Evolutionary conservation across 1,284 basidiomycete genomes (phyloP).

Genomic region (Puccinia coronata): DNA sequence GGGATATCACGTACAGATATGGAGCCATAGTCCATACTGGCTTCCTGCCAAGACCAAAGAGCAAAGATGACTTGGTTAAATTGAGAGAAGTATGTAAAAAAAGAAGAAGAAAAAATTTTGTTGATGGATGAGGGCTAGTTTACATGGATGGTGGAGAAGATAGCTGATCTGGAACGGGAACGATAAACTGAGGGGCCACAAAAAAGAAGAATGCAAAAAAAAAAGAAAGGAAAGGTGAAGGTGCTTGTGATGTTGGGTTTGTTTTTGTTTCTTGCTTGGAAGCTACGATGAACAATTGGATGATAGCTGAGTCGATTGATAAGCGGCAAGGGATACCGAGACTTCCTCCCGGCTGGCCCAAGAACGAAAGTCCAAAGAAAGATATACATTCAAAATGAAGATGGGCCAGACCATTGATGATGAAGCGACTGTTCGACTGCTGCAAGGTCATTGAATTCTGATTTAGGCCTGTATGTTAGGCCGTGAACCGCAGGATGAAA

Average conservation of each 20-base stretch:
- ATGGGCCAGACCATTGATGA: neutral
- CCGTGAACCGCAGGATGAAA: constrained; percentile 41
- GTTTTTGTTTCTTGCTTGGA: neutral
- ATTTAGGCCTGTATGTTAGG: neutral
- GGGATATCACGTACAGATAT: too few species aligned
- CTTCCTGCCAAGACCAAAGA: neutral
- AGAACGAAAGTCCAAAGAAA: neutral
- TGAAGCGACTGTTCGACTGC: neutral
- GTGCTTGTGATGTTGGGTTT: neutral
- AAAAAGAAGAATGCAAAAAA: neutral
- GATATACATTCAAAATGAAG: neutral
- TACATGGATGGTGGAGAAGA: neutral
- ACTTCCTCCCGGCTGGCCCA: too few species aligned
- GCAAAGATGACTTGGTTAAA: too few species aligned
- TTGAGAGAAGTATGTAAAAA: too few species aligned
- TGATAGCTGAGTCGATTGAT: neutral
- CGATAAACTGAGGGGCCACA: neutral
- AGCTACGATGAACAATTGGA: neutral
- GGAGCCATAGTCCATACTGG: too few species aligned
- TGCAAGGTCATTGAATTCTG: neutral
- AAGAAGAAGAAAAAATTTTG: too few species aligned
- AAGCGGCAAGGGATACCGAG: neutral
- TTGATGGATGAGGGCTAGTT: too few species aligned
- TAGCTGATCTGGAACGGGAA: neutral
- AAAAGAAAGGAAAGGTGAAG: neutral